Conservation (phyloP, 2,329 filamentous ascomycete genomes). For the Neofusicoccum parvum region DNA sequence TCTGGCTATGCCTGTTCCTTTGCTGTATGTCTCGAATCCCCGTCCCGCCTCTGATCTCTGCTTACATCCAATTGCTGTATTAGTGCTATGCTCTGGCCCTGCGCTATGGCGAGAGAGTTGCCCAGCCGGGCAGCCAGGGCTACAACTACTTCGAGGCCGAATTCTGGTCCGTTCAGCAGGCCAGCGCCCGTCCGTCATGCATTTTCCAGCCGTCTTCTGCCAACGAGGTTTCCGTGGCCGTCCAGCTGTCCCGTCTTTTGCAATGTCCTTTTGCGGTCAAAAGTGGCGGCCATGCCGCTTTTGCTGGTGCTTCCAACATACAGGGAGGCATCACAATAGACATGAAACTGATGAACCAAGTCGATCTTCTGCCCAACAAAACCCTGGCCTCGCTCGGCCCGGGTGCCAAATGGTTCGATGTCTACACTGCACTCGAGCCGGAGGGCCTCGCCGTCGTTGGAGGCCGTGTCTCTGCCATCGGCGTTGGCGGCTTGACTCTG, state of each 20-base stretch:
- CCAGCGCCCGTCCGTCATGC: conserved; percentile 28
- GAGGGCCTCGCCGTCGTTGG: conserved; percentile 32
- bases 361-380: conserved; percentile 31
- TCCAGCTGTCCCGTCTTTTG: conserved; percentile 23
- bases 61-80: neutral
- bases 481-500: conserved; percentile 37
- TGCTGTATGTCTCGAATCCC: conserved; percentile 26
- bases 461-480: conserved; percentile 34
- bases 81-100: conserved; percentile 30
- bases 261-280: conserved; percentile 46
- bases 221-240: conserved; percentile 21
- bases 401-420: conserved; percentile 35
- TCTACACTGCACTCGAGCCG: conserved; percentile 32
- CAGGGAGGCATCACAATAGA: conserved; percentile 48
- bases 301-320: conserved; percentile 45
- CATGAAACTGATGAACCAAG: conserved; percentile 36
- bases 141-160: conserved; percentile 29
- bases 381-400: conserved; percentile 31
- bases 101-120: conserved; percentile 28
- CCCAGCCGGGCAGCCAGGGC: conserved; percentile 23
- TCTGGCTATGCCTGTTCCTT: conserved; percentile 23
- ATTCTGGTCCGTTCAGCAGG: conserved; percentile 36
- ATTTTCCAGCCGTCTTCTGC: conserved; percentile 29
- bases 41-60: neutral
- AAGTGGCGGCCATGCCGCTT: conserved; percentile 47